Evolutionary conservation across 495 filamentous ascomycete genomes (phyloP), one percentile per base, ranked within the genome.

Genomic region (Sordaria brevicollis): DNA sequence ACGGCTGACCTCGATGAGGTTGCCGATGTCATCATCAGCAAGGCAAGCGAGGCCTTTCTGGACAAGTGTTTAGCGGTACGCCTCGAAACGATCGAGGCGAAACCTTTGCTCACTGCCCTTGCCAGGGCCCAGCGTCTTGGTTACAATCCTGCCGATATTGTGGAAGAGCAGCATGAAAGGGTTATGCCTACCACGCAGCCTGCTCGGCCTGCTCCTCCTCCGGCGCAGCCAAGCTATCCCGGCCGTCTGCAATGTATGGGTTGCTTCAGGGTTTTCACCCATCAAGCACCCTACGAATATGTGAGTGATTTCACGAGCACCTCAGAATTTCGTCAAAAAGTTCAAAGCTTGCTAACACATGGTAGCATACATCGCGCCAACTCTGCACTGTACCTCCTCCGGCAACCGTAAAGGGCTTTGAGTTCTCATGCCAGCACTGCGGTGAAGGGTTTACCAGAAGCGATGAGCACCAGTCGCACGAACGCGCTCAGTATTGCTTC

Each of bases 41-140:
- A 80, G 65, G 81, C 80, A 33, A 83, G 81, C 68, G 75, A 83
- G n/a, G 62, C 68, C 7, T 86, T 86, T 69, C 75, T 85, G 13
- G 83, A 86, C 72, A 79, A 75, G 68, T 82, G 78, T 25, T 54
- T 85, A 1, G 82, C 80, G 54, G 78, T 76, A 70, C 81, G 84
- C 7, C 74, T 86, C 4, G 69, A 72, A 35, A 86, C 82, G 1
- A 85, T 85, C 54, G 81, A 83, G 39, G 82, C 83, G 0, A 79
- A 79, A 19, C 78, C 82, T 15, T 74, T 86, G 37, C 79, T 85
- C 69, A 85, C 83, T 66, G 81, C 82, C 35, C 79, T 86, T 9
- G 83, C 84, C 1, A 78, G 77, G 31, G 84, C 84, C 4, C 81
- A 85, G 72, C 78, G 84, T 15, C 79, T 86, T 15, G 84, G 84